These are phyloP conservation scores for Diplocarpon rosae DNA, from an alignment of 2,329 filamentous ascomycete genomes.

Conservation along the genomic window DNA sequence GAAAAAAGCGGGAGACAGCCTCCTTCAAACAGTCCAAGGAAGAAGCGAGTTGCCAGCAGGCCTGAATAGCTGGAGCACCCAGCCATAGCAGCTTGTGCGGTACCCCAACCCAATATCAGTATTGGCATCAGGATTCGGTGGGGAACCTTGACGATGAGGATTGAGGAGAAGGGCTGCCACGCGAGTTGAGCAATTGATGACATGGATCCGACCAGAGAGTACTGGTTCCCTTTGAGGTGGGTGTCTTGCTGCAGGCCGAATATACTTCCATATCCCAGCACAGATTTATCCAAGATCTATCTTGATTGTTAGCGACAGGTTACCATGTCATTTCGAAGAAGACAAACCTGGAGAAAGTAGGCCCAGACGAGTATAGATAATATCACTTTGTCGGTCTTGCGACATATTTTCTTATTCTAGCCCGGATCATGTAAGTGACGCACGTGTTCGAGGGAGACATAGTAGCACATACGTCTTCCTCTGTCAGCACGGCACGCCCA, in stretches of 20 bases:
- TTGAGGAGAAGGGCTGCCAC: conserved; percentile 49
- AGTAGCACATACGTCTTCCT: conserved; percentile 15
- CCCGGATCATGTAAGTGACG: background rate
- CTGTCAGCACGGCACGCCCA: conserved; percentile 12
- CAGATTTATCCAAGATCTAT: conserved; percentile 38
- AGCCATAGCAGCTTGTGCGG: conserved; percentile 37
- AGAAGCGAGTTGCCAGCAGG: conserved; percentile 70
- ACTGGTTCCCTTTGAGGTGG: conserved; percentile 39
- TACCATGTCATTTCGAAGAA: background rate
- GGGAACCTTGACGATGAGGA: conserved; percentile 49
- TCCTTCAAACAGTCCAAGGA: conserved; percentile 65
- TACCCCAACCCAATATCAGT: conserved; percentile 37
- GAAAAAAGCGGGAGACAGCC: conserved; percentile 35
- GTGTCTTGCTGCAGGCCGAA: conserved; percentile 47
- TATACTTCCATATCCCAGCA: conserved; percentile 44
- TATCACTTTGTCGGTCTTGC: conserved; percentile 50
- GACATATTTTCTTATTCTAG: conserved; percentile 44
- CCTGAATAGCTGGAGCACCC: conserved; percentile 53
- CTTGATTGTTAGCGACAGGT: conserved; percentile 3
- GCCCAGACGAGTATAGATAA: conserved; percentile 44
- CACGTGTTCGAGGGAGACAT: background rate
- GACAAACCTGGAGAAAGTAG: conserved; percentile 40
- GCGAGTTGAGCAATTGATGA: conserved; percentile 47
- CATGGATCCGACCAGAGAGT: conserved; percentile 44
- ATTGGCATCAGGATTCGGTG: conserved; percentile 46